These are phyloP conservation scores for Saccharum spontaneum DNA, from an alignment of 176 grass and related monocot species.

Conservation along the genomic window DNA sequence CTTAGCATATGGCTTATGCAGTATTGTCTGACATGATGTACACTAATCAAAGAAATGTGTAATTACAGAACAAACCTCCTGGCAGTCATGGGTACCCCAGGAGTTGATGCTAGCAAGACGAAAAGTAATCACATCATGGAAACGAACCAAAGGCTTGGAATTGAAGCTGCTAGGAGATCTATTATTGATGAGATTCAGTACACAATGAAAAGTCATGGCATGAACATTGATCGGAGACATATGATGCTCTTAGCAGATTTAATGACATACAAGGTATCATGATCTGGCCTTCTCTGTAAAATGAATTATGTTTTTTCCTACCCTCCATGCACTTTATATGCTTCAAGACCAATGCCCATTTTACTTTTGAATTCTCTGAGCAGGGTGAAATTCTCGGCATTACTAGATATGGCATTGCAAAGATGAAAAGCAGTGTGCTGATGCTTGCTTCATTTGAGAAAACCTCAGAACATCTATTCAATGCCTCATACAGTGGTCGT, in stretches of 20 bases:
- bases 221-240: constrained; percentile 91
- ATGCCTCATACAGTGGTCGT: constrained; percentile 76
- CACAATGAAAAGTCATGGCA: constrained; percentile 71
- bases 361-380: constrained; percentile 38
- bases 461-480: constrained; percentile 91
- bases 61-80: constrained; percentile 83
- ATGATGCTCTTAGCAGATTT: constrained; percentile 99
- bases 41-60: constrained; percentile 15
- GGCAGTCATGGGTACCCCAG: constrained; percentile 78
- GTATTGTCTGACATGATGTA: not conserved
- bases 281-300: not conserved
- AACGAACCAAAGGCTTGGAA: constrained; percentile 68
- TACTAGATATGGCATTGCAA: constrained; percentile 83
- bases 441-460: constrained; percentile 98
- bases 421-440: constrained; percentile 91
- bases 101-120: constrained; percentile 73
- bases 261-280: constrained; percentile 88
- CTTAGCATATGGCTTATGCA: not conserved
- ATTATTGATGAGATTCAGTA: constrained; percentile 83
- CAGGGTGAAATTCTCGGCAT: constrained; percentile 95
- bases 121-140: constrained; percentile 91
- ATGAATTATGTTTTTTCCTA: not conserved
- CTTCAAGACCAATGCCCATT: not conserved
- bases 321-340: not conserved
- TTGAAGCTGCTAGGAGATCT: constrained; percentile 80